Conservation (phyloP, 2,329 filamentous ascomycete species). For the Epichloe glyceriae region DNA sequence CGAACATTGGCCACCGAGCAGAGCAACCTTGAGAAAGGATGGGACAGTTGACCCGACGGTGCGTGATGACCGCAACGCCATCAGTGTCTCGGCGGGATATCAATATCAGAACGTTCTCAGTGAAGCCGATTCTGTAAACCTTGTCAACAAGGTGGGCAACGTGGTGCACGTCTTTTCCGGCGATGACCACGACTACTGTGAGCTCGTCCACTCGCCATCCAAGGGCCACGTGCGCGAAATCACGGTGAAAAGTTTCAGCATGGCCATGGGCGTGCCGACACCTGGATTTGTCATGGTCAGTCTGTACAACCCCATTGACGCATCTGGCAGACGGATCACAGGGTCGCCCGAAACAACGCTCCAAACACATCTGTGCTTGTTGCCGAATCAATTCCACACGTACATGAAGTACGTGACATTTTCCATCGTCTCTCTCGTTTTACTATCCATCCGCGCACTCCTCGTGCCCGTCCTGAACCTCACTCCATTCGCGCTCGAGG, state of each 20-base stretch:
- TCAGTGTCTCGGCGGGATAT: constrained; percentile 67
- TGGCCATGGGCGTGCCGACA: constrained; percentile 86
- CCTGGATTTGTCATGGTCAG: constrained; percentile 83
- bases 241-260: constrained; percentile 88
- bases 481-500: constrained; percentile 39
- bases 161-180: constrained; percentile 83
- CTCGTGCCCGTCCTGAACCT: constrained; percentile 43
- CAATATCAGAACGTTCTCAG: constrained; percentile 95
- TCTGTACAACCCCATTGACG: constrained; percentile 81
- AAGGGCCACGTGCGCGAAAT: constrained; percentile 62
- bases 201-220: constrained; percentile 63
- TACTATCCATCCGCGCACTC: constrained; percentile 40
- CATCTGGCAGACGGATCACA: constrained; percentile 33
- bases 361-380: constrained; percentile 79
- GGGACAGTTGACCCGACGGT: constrained; percentile 1
- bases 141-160: constrained; percentile 69
- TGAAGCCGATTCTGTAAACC: constrained; percentile 57
- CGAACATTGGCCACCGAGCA: constrained; percentile 67
- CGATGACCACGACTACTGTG: constrained; percentile 97
- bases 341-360: constrained; percentile 44
- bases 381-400: constrained; percentile 76
- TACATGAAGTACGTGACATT: constrained; percentile 68
- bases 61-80: constrained; percentile 51
- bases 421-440: constrained; percentile 36
- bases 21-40: constrained; percentile 43